Percentiles rank a stretch among this genome's conserved stretches.
phyloP scores from a whole-genome alignment of 106 monocot species.

The Platanthera zijinensis region DNA sequence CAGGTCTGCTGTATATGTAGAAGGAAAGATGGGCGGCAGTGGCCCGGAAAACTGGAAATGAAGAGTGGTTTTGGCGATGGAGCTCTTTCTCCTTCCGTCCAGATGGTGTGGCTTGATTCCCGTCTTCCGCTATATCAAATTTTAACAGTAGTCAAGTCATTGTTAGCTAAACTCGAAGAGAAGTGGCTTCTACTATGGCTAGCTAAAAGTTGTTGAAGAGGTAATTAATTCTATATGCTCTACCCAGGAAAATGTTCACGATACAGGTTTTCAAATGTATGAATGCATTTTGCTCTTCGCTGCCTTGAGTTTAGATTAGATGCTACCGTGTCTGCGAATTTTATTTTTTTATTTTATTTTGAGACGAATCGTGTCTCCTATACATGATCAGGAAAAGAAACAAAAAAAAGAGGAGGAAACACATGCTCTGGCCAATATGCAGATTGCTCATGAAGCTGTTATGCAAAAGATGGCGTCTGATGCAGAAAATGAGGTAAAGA shows the following conservation, averaged over 20 bases:
- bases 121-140: no score
- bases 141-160: no score
- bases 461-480: slow-evolving; percentile 68
- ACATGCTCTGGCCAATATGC: slow-evolving; percentile 31
- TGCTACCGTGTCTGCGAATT: no score
- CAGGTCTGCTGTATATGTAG: no score
- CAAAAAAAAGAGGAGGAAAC: slow-evolving; percentile 73
- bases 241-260: neutral
- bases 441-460: slow-evolving; percentile 47
- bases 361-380: neutral
- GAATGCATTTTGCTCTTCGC: neutral
- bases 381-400: slow-evolving; percentile 14
- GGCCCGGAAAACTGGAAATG: no score
- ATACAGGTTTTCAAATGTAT: neutral
- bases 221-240: slow-evolving; percentile 30
- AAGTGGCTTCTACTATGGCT: slow-evolving; percentile 78
- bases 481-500: slow-evolving; percentile 49
- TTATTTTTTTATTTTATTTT: neutral
- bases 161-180: slow-evolving; percentile 86
- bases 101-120: no score
- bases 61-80: no score
- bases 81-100: no score
- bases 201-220: slow-evolving; percentile 84
- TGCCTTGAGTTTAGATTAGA: neutral
- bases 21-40: no score